Base-by-base conservation (phyloP, 129 eudicot genomes). In the Oenanthe sinensis region DNA sequence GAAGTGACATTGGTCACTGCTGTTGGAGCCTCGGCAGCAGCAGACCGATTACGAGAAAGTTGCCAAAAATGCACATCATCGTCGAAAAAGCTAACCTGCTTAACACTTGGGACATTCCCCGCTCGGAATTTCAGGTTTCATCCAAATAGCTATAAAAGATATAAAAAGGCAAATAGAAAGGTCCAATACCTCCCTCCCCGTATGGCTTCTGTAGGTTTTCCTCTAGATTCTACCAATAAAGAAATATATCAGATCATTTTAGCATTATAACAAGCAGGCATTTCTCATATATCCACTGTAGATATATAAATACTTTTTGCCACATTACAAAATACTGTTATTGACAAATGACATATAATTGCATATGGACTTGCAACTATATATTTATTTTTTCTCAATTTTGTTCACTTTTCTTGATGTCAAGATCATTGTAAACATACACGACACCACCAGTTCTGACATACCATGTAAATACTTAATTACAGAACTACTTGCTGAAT, bases 31-130 rank as follows among this genome's bases (percentile, higher is more conserved):
- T 94, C 98, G 77, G 97, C 97, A 84, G 98, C 98, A 83, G 96
- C 98, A 81, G 91, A 75, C 8, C 97, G 97, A 80, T 88, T 91
- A 54, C 95, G 91, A 90, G 90, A 89, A 69, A 91, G 89, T 83
- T 94, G 96, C 98, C 98, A 94, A 86, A 86, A 94, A 55, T 91
- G 87, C 45, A 91, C 98, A 84, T 94, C 98, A 54, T 94, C 98
- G 71, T 94, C 98, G 49, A 91, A 94, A 90, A 94, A 94, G 87
- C 91, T 89, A 24, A 94, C 96, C 92, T 94, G 98, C 76, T 93
- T 90, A 75, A 94, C 98, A 94, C 98, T 93, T 86, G 78, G 86
- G 86, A 80, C 78, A 84, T 58, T 49, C 77, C 75, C 55, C 54
- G 47, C 69, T 20, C 46, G 52, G 83, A 79, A 80, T 77, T 72